phyloP scores from a whole-genome alignment of 345 rosid species.

The Populus nigra region DNA sequence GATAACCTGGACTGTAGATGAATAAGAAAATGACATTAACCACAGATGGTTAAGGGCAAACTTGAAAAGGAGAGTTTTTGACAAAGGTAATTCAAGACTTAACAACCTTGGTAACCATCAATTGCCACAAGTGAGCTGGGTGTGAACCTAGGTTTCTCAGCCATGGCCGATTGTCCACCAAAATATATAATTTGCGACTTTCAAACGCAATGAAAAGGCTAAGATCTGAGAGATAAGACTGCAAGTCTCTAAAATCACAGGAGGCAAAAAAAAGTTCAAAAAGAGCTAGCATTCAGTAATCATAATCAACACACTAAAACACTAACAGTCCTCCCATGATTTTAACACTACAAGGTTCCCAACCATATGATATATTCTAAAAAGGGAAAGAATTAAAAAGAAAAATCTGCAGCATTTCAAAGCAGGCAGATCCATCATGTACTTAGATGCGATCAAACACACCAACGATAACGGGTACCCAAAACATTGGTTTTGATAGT shows the following conservation, averaged over 20 bases:
- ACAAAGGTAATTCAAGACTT: background rate
- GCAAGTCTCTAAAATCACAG: conserved; percentile 77
- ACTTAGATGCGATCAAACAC: background rate
- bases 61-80: background rate
- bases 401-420: background rate
- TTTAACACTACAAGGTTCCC: background rate
- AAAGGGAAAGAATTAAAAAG: background rate
- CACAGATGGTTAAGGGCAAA: background rate
- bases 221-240: conserved; percentile 92
- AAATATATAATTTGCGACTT: conserved; percentile 70
- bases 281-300: background rate
- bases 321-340: background rate
- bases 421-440: background rate
- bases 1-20: conserved; percentile 85
- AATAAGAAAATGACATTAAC: conserved; percentile 20
- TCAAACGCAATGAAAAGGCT: conserved; percentile 70
- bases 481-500: background rate
- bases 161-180: conserved; percentile 98
- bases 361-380: background rate
- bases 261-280: conserved; percentile 1
- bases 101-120: conserved; percentile 95
- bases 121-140: conserved; percentile 85
- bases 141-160: conserved; percentile 54
- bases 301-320: background rate
- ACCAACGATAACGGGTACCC: background rate